phyloP scores from a whole-genome alignment of 2,329 filamentous ascomycete species.

The Exophiala sp. region DNA sequence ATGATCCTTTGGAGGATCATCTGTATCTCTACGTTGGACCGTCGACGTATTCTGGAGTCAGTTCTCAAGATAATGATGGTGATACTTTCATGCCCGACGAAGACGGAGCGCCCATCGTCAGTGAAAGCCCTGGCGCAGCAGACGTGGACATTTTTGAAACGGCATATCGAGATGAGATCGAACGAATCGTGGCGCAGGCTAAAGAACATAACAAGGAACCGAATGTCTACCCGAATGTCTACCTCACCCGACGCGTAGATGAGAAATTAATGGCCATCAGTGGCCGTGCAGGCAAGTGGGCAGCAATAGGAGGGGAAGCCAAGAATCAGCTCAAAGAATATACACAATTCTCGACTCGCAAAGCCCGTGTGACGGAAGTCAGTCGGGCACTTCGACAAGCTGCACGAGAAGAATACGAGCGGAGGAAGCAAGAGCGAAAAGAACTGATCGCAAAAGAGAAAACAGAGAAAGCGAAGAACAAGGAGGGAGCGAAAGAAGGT shows the following conservation, averaged over 20 bases:
- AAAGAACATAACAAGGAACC: constrained; percentile 40
- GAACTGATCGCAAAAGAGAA: constrained; percentile 34
- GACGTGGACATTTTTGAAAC: constrained; percentile 86
- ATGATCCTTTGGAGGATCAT: constrained; percentile 62
- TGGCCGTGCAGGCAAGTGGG: constrained; percentile 27
- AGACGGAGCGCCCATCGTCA: constrained; percentile 52
- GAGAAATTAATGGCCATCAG: constrained; percentile 32
- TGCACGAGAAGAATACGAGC: constrained; percentile 29
- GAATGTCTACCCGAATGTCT: constrained; percentile 63
- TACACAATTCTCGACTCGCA: constrained; percentile 27
- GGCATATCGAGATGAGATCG: constrained; percentile 79
- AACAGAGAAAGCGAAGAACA: constrained; percentile 17
- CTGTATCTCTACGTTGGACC: constrained; percentile 75
- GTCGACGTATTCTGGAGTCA: constrained; percentile 40
- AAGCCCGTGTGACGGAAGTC: constrained; percentile 28
- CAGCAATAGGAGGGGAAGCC: constrained; percentile 28
- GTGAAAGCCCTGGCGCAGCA: constrained; percentile 78
- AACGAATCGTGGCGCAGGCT: constrained; percentile 59
- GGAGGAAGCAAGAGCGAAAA: constrained; percentile 28
- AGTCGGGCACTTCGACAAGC: constrained; percentile 29
- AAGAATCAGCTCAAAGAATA: constrained; percentile 28
- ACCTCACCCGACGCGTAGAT: constrained; percentile 53
- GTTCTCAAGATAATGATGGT: constrained; percentile 47
- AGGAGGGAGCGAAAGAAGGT: constrained; percentile 11
- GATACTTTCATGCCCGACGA: constrained; percentile 29